phyloP scores from a whole-genome alignment of 140 eudicot genomes.

The Erigeron philadelphicus region DNA sequence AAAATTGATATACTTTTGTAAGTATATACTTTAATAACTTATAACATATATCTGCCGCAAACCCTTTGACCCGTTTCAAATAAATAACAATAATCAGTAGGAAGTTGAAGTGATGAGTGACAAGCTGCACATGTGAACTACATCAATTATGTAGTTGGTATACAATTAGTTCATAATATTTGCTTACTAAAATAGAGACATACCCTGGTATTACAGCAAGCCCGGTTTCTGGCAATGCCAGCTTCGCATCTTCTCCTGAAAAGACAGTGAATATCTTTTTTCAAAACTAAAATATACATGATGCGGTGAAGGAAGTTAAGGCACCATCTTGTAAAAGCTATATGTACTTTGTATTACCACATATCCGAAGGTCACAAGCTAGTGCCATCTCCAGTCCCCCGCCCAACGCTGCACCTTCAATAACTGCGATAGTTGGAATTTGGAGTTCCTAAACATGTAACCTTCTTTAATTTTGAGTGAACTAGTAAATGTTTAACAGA shows the following conservation, averaged over 20 bases:
- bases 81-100: not conserved
- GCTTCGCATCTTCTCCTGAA: constrained; percentile 85
- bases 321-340: not conserved
- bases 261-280: not conserved
- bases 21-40: too few species aligned
- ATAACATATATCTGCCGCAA: too few species aligned
- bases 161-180: not conserved
- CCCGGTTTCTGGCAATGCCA: constrained; percentile 95
- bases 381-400: constrained; percentile 98
- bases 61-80: too few species aligned
- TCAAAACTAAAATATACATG: constrained; percentile 13
- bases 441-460: constrained; percentile 52
- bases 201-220: constrained; percentile 99
- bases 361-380: constrained; percentile 92
- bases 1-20: too few species aligned
- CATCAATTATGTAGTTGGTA: not conserved
- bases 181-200: constrained; percentile 18
- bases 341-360: constrained; percentile 52
- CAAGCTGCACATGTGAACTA: constrained; percentile 2
- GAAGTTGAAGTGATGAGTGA: not conserved
- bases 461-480: constrained; percentile 9
- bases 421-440: constrained; percentile 90
- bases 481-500: not conserved
- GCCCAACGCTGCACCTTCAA: constrained; percentile 98
- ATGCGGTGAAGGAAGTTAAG: constrained; percentile 9